phyloP scores from a whole-genome alignment of 2,329 filamentous ascomycete species.

The Calonectria pteridis region DNA sequence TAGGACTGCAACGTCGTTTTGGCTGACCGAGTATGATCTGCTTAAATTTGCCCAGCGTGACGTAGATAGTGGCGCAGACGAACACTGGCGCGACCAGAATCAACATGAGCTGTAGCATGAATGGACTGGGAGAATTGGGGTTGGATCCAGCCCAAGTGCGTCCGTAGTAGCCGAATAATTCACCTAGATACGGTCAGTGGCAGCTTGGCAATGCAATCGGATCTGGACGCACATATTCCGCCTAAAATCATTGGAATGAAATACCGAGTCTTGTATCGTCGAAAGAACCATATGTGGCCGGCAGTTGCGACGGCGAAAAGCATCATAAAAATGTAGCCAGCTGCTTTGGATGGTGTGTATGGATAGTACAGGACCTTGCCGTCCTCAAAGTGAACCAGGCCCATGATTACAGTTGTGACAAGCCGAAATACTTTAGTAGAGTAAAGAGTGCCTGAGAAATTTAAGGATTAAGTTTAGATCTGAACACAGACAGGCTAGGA shows the following conservation, averaged over 20 bases:
- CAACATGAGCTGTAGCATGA: slow-evolving; percentile 33
- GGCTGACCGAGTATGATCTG: slow-evolving; percentile 1
- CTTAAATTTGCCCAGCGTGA: slow-evolving; percentile 22
- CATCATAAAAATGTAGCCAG: background rate
- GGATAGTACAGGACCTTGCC: slow-evolving; percentile 16
- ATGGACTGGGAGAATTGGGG: slow-evolving; percentile 22
- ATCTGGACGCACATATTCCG: background rate
- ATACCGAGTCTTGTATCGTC: background rate
- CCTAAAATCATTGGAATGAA: slow-evolving; percentile 14
- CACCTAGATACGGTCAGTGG: background rate
- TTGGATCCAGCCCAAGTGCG: slow-evolving; percentile 22
- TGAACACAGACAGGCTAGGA: background rate
- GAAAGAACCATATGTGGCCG: background rate
- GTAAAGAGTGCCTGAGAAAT: background rate
- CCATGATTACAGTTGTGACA: background rate
- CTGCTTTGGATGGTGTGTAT: slow-evolving; percentile 5
- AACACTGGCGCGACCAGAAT: slow-evolving; percentile 30
- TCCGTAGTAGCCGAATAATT: slow-evolving; percentile 28
- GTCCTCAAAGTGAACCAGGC: slow-evolving; percentile 9
- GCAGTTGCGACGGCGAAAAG: background rate
- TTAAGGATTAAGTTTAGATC: background rate
- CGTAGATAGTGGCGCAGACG: slow-evolving; percentile 21
- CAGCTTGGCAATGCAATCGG: background rate
- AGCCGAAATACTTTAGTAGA: too few relatives aligned
- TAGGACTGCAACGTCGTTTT: slow-evolving; percentile 12